Conservation (phyloP, 306 rosid species). For the Phaseolus lunatus region DNA sequence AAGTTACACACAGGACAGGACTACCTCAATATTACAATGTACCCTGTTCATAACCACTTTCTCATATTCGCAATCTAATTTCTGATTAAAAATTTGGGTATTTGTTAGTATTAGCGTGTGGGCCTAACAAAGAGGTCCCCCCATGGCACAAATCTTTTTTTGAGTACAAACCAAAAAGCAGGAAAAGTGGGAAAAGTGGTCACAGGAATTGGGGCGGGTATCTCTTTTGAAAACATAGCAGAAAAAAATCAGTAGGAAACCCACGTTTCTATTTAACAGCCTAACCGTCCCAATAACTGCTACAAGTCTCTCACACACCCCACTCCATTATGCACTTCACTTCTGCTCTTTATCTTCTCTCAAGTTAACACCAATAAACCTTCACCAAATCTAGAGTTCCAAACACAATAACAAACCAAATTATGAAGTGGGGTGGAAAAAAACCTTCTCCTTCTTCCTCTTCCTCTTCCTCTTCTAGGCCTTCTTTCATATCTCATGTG, state of each 20-base stretch:
- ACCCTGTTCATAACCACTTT: constrained; percentile 11
- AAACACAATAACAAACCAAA: constrained; percentile 28
- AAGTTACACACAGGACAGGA: constrained; percentile 36
- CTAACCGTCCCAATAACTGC: constrained; percentile 57
- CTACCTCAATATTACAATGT: constrained; percentile 17
- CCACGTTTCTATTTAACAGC: constrained; percentile 71
- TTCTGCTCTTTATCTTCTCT: constrained; percentile 36
- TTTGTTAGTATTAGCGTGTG: constrained; percentile 28
- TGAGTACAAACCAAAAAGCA: constrained; percentile 41
- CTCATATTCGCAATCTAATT: not conserved
- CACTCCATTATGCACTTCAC: constrained; percentile 19
- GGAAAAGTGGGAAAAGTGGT: constrained; percentile 70
- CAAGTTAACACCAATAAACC: constrained; percentile 28
- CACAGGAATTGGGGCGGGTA: constrained; percentile 91
- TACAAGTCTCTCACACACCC: constrained; percentile 37
- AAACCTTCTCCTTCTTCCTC: constrained; percentile 62
- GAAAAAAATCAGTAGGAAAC: constrained; percentile 51
- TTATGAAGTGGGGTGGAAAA: constrained; percentile 84
- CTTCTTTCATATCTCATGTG: constrained; percentile 73
- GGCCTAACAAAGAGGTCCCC: constrained; percentile 53
- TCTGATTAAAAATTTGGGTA: constrained; percentile 16
- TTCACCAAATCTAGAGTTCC: constrained; percentile 29
- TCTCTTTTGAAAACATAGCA: constrained; percentile 79
- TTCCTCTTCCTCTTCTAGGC: constrained; percentile 57
- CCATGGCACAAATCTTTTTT: constrained; percentile 47